Evolutionary conservation across 1,139 yeast species (phyloP).

Genomic region (Petasospora rhodanensis): DNA sequence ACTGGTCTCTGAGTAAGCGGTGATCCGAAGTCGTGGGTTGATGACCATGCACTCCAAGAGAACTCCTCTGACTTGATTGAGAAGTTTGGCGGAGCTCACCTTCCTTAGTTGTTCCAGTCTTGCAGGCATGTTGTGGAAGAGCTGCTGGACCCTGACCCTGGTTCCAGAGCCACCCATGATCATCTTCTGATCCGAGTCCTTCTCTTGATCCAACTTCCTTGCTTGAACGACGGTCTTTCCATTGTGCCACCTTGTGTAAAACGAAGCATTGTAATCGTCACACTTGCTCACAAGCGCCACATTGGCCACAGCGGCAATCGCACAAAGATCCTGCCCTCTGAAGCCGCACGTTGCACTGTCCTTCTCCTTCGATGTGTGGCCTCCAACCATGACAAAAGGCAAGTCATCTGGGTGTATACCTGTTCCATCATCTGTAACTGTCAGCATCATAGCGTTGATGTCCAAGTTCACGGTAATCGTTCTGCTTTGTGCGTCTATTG

Average conservation of each 20-base stretch:
- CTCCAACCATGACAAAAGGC: constrained; percentile 29
- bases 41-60: constrained; percentile 34
- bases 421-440: constrained; percentile 48
- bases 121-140: constrained; percentile 58
- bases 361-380: constrained; percentile 47
- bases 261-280: constrained; percentile 20
- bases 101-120: constrained; percentile 36
- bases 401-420: constrained; percentile 54
- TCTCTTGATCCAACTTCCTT: constrained; percentile 8
- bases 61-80: constrained; percentile 33
- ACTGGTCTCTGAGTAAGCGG: too few relatives aligned
- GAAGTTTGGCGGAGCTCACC: constrained; percentile 20
- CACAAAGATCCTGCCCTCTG: constrained; percentile 45
- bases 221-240: constrained; percentile 10
- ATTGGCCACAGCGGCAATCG: constrained; percentile 35
- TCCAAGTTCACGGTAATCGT: constrained; percentile 38
- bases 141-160: constrained; percentile 37
- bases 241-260: constrained; percentile 8
- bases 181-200: constrained; percentile 3
- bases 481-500: constrained; percentile 51
- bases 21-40: constrained; percentile 29
- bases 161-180: constrained; percentile 43
- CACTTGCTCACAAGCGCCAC: constrained; percentile 36
- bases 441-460: constrained; percentile 34
- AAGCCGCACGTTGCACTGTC: too few relatives aligned